phyloP scores from a whole-genome alignment of 2,329 filamentous ascomycete genomes.

The Calonectria montana region DNA sequence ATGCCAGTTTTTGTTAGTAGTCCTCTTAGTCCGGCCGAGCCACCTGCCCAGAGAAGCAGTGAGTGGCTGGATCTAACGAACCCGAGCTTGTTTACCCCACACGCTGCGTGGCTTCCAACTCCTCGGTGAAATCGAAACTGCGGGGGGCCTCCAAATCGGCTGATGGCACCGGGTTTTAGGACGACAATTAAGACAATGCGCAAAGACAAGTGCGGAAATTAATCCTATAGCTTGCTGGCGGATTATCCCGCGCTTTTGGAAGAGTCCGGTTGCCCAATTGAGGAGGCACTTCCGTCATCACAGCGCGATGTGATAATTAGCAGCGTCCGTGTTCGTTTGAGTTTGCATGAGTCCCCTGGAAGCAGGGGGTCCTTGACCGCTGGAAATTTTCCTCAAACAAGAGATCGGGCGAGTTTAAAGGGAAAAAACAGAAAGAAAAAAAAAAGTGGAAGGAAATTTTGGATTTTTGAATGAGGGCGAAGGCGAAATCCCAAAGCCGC shows the following conservation, averaged over 20 bases:
- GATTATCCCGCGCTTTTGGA: not conserved
- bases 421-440: too few species aligned
- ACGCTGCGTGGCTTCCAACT: not conserved
- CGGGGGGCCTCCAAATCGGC: not conserved
- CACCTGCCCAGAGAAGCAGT: not conserved
- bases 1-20: not conserved
- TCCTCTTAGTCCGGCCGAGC: not conserved
- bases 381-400: not conserved
- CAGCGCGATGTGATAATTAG: not conserved
- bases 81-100: not conserved
- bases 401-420: not conserved
- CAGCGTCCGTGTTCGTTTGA: not conserved
- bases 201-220: not conserved
- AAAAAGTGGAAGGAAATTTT: not conserved
- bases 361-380: not conserved
- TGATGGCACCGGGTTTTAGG: not conserved
- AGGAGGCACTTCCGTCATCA: not conserved
- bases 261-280: not conserved
- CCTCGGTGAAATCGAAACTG: slow-evolving; percentile 8
- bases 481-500: not conserved
- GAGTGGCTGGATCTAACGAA: not conserved
- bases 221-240: not conserved
- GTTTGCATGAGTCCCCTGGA: not conserved
- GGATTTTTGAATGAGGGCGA: not conserved
- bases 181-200: not conserved